Evolutionary conservation across 2,329 filamentous ascomycete genomes (phyloP), one percentile per base, ranked within the genome.

Genomic region (Elsinoe batatas): DNA sequence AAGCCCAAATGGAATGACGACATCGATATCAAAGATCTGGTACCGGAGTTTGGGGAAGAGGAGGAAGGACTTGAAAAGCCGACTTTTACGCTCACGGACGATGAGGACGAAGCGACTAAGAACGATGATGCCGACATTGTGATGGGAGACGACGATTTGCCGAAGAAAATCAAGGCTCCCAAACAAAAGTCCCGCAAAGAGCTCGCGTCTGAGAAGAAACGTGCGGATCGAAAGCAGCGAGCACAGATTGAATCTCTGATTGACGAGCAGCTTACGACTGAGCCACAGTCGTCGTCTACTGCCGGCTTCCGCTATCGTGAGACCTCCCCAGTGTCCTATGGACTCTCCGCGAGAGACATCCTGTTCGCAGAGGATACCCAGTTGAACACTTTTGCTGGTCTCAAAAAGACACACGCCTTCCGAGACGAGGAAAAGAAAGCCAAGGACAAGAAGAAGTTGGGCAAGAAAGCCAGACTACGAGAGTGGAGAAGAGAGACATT

Each of bases 1-100:
- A 95, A 95, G 73, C 89, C 88, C 8, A 87, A 83, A 60, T 98
- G 91, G 86, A 88, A 96, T 64, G 90, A 97, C 65, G 93, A 98
- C 67, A 96, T 98, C 64, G 91, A 97, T 67, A 97, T 98, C 73
- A 89, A 87, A 59, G 91, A 95, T 68, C 78, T 96, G 51, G 75
- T 95, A 26, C 90, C 89, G 1, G 88, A 95, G 59, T 95, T 94
- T 66, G 82, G 88, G 17, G 87, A 88, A 22, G 80, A 81, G 5
- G 73, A 77, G 13, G 57, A 67, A 46, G 64, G 26, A 8, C 26
- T 30, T 8, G 26, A 68, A 26, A 72, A 76, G 50, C 79, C 81
- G 17, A 72, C 74, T 1, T 71, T 86, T 58, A 72, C 73, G 1
- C 72, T 85, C 1, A 80, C 81, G 4, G 80, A 84, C 60, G 74